A percentile compares a stretch with the other conserved stretches of the same genome.
Evolutionary conservation across 2,329 filamentous ascomycete genomes (phyloP).

Genomic region (Aspergillus melleus): DNA sequence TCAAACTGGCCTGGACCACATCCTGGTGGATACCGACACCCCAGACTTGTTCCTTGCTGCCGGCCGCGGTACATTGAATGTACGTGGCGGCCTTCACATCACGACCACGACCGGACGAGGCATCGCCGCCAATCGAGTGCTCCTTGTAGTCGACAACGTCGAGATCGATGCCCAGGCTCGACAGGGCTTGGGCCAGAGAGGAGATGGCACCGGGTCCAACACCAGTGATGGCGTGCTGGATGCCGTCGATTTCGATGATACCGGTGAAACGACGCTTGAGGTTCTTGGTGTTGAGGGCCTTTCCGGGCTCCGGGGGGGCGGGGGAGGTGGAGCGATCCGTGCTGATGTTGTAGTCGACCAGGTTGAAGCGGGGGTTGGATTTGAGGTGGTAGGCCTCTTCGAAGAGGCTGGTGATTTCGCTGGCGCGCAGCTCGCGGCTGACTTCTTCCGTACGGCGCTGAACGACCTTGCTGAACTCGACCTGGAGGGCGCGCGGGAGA

Average conservation of each 20-base stretch:
- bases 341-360: conserved; percentile 89
- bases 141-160: conserved; percentile 97
- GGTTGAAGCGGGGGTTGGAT: conserved; percentile 77
- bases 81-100: conserved; percentile 93
- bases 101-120: conserved; percentile 57
- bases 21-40: conserved; percentile 73
- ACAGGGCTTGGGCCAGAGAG: conserved; percentile 78
- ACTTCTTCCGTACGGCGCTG: conserved; percentile 77
- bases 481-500: conserved; percentile 85
- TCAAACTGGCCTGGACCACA: conserved; percentile 84
- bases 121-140: conserved; percentile 68
- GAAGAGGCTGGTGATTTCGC: conserved; percentile 86
- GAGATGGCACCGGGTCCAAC: conserved; percentile 90
- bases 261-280: conserved; percentile 81
- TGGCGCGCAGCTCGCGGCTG: conserved; percentile 78
- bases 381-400: conserved; percentile 83
- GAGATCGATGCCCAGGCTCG: conserved; percentile 75
- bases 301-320: conserved; percentile 65
- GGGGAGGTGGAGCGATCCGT: conserved; percentile 79
- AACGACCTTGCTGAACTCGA: conserved; percentile 86
- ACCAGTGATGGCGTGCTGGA: conserved; percentile 75
- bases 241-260: conserved; percentile 76
- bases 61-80: conserved; percentile 77
- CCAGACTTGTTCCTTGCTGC: conserved; percentile 56
- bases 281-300: conserved; percentile 74